Percentiles rank a stretch among this genome's conserved stretches.
phyloP scores from a whole-genome alignment of 371 early-diverging fungal genomes.

The Mucor plumbeus region DNA sequence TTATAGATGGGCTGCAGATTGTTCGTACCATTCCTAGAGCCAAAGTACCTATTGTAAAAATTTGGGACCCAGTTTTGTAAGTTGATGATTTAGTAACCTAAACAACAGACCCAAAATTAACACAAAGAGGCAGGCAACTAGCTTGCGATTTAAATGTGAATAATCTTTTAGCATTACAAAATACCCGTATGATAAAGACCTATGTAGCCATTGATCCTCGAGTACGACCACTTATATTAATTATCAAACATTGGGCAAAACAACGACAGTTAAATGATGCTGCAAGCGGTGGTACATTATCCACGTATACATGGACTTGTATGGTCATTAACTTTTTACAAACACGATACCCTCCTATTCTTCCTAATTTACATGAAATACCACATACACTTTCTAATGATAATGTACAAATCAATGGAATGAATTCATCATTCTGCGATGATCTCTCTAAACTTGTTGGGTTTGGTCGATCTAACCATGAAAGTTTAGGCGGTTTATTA shows the following conservation, averaged over 20 bases:
- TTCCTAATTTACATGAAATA: constrained; percentile 82
- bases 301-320: constrained; percentile 64
- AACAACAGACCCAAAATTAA: not conserved
- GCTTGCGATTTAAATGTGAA: constrained; percentile 89
- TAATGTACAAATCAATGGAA: constrained; percentile 24
- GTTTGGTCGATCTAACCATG: constrained; percentile 72
- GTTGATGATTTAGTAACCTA: constrained; percentile 15
- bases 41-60: constrained; percentile 70
- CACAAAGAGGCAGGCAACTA: constrained; percentile 41
- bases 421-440: constrained; percentile 64
- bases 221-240: constrained; percentile 75
- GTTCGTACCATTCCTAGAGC: constrained; percentile 66
- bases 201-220: constrained; percentile 84
- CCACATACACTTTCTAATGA: constrained; percentile 20
- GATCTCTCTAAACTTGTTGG: constrained; percentile 65
- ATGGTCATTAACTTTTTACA: constrained; percentile 36
- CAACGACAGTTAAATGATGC: constrained; percentile 76
- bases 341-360: constrained; percentile 67
- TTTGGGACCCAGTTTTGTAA: constrained; percentile 70
- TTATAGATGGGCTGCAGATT: constrained; percentile 61
- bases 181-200: constrained; percentile 77
- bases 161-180: constrained; percentile 78
- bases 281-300: constrained; percentile 90
- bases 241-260: constrained; percentile 85
- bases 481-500: constrained; percentile 82